These are phyloP conservation scores for Tephrocybe sp. DNA, from an alignment of 768 basidiomycete species.

Conservation along the genomic window DNA sequence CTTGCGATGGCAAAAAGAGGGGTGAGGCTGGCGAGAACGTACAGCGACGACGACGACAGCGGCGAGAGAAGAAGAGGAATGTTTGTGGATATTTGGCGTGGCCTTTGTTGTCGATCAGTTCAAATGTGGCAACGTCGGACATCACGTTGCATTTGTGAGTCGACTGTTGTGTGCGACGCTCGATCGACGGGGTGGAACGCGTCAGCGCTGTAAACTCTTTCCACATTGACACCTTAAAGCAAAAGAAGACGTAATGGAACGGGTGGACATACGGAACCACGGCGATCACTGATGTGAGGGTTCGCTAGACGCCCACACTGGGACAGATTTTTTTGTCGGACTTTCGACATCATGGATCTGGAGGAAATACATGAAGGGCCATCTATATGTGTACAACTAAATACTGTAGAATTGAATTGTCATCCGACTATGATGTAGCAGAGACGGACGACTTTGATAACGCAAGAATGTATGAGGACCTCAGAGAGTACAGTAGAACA, in stretches of 20 bases:
- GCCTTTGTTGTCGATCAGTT: slow-evolving; percentile 9
- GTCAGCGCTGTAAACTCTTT: no score
- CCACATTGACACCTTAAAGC: no score
- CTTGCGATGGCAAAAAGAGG: slow-evolving; percentile 16
- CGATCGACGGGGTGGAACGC: no score
- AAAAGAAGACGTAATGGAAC: no score
- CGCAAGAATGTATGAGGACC: neutral
- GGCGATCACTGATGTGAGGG: no score
- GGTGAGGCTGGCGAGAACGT: slow-evolving; percentile 8
- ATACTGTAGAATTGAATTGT: neutral
- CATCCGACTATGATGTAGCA: neutral
- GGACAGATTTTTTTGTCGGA: no score
- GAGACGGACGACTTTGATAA: neutral
- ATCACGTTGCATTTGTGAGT: neutral
- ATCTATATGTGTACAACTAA: slow-evolving; percentile 12
- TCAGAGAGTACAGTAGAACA: slow-evolving; percentile 7
- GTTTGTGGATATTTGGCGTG: slow-evolving; percentile 19
- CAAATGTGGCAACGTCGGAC: neutral
- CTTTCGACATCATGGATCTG: neutral
- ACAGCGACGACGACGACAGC: slow-evolving; percentile 22
- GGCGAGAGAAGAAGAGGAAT: slow-evolving; percentile 12
- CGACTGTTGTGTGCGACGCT: no score
- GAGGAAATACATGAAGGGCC: neutral
- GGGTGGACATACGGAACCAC: no score
- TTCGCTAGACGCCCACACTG: no score